phyloP scores from a whole-genome alignment of 805 yeast genomes.

The Ogataea salicorniae region DNA sequence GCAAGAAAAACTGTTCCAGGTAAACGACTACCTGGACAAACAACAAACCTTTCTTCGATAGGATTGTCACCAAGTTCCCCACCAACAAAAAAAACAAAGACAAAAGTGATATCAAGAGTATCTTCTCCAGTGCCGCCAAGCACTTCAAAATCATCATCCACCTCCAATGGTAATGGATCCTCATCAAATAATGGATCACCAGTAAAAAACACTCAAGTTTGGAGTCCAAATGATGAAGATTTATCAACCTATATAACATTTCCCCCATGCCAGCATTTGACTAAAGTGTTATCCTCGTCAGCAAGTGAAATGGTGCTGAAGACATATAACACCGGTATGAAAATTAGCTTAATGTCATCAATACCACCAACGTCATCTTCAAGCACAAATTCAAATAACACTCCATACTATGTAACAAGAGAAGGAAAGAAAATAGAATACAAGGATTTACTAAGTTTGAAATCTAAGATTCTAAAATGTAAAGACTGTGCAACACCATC shows the following conservation, averaged over 20 bases:
- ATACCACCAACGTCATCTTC: conserved; percentile 5
- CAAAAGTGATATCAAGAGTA: background rate
- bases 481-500: conserved; percentile 41
- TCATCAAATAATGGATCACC: conserved; percentile 1
- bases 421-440: conserved; percentile 36
- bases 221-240: conserved; percentile 10
- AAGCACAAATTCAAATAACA: conserved; percentile 4
- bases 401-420: conserved; percentile 24
- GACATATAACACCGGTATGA: conserved; percentile 49
- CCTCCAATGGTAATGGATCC: background rate
- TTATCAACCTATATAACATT: conserved; percentile 28
- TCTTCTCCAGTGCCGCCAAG: background rate
- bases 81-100: background rate
- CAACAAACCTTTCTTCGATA: conserved; percentile 2
- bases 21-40: conserved; percentile 9
- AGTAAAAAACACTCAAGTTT: background rate
- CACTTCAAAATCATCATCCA: background rate
- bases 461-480: conserved; percentile 44
- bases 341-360: conserved; percentile 33
- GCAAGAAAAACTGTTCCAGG: conserved; percentile 16
- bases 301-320: conserved; percentile 45
- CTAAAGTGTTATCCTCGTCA: conserved; percentile 41
- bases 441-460: conserved; percentile 35
- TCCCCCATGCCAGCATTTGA: conserved; percentile 46
- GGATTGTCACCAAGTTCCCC: conserved; percentile 3